Evolutionary conservation across 306 rosid genomes (phyloP), one percentile per base, ranked within the genome.

Genomic region (Trichosanthes truncata): DNA sequence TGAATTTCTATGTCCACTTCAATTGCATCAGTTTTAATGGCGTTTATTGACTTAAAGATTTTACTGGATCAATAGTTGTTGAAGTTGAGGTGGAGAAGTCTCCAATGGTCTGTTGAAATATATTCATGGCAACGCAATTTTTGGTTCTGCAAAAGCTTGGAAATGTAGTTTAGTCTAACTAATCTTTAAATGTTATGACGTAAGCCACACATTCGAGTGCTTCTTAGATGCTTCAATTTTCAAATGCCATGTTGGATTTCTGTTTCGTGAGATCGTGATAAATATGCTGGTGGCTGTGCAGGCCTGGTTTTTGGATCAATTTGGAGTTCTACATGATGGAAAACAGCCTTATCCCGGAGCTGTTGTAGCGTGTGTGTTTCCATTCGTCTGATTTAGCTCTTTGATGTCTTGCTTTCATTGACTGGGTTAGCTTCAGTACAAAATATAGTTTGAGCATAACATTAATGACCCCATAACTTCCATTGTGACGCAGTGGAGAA

Each of bases 271-370:
- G 52, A 43, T 41, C 10, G 55, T 69, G 55, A 80, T 35, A 4
- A 18, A 11, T 79, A 63, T 57, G 20, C 55, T 72, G 65, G 23
- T 78, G 61, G 26, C 23, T 66, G 14, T 78, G 81, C 88, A 94
- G 98, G 97, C 93, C 3, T 95, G 98, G 97, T 85, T 92, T 33
- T 84, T 95, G 75, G 98, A 95, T 84, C 98, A 95, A 81, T 95
- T 92, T 77, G 98, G 98, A 79, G 98, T 95, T 36, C 96, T 95
- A 57, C 97, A 95, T 14, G 98, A 95, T 62, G 98, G 98, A 57
- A 95, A 92, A 82, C 90, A 89, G 56, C 97, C 97, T 85, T 95
- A 95, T 84, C 97, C 97, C 0, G 92, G 87, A 45, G 95, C 97
- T 38, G 84, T 92, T 80, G 81, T 91, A 74, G 85, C 98, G 77